A percentile compares a stretch with the other conserved stretches of the same genome.
These are phyloP conservation scores for Hyaloscypha bicolor DNA, from an alignment of 495 filamentous ascomycete genomes.

Conservation along the genomic window DNA sequence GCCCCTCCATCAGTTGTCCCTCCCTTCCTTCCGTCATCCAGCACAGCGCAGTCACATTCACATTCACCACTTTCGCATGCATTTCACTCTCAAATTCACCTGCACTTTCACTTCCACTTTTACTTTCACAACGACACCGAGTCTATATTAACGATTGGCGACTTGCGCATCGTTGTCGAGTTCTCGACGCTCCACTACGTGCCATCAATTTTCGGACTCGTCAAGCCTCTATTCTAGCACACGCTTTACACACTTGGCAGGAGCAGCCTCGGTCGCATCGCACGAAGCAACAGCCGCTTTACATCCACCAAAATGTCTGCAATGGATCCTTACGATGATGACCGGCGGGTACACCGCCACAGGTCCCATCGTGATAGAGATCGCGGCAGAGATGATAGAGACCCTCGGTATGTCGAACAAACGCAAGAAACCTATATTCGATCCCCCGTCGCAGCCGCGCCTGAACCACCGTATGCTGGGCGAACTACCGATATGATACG, in stretches of 20 bases:
- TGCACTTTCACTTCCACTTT: neutral
- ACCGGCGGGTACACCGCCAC: slow-evolving; percentile 25
- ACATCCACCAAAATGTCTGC: slow-evolving; percentile 13
- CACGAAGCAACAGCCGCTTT: no score
- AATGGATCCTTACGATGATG: slow-evolving; percentile 31
- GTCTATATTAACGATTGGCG: neutral
- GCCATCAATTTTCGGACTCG: neutral
- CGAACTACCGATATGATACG: slow-evolving; percentile 54
- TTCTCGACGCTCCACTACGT: neutral
- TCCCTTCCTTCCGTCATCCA: slow-evolving; percentile 13
- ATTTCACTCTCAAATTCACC: neutral
- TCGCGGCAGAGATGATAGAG: slow-evolving; percentile 39
- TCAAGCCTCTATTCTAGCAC: neutral
- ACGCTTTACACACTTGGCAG: neutral
- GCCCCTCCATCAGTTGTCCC: neutral
- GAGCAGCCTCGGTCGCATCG: neutral
- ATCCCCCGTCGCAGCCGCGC: slow-evolving; percentile 11
- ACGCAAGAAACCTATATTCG: slow-evolving; percentile 50
- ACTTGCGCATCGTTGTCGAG: neutral
- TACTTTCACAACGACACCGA: neutral
- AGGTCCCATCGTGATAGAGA: slow-evolving; percentile 39
- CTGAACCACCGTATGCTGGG: slow-evolving; percentile 36
- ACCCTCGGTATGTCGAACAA: slow-evolving; percentile 43
- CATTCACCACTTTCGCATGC: neutral
- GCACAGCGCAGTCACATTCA: neutral